Conservation (phyloP, 2,329 filamentous ascomycete species). For the Ilyonectria robusta region DNA sequence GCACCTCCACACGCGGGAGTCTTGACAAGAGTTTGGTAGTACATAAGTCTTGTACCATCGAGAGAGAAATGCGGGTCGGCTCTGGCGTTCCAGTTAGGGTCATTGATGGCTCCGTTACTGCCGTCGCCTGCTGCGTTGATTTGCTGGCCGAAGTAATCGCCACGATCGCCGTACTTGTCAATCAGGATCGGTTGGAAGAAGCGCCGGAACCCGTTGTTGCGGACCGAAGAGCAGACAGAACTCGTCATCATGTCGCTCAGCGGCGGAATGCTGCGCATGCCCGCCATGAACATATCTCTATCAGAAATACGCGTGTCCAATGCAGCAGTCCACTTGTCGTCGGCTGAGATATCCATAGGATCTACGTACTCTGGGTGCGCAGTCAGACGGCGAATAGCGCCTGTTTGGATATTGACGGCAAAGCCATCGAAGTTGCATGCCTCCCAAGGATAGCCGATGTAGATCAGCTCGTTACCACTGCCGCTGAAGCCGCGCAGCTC, state of each 20-base stretch:
- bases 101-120: constrained; percentile 56
- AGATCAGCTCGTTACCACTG: constrained; percentile 57
- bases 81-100: constrained; percentile 63
- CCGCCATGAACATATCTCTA: constrained; percentile 57
- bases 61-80: constrained; percentile 60
- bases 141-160: constrained; percentile 59
- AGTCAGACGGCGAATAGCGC: constrained; percentile 58
- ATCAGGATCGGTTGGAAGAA: constrained; percentile 63
- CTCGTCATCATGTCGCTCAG: constrained; percentile 54
- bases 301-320: constrained; percentile 60
- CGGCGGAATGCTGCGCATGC: constrained; percentile 59
- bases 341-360: constrained; percentile 58
- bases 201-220: constrained; percentile 61
- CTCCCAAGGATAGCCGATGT: constrained; percentile 57
- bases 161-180: constrained; percentile 61
- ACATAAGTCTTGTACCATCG: constrained; percentile 60
- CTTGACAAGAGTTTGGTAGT: constrained; percentile 52
- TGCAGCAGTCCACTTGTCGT: constrained; percentile 58
- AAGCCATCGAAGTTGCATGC: constrained; percentile 62
- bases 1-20: constrained; percentile 59
- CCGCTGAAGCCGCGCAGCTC: constrained; percentile 62
- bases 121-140: constrained; percentile 58
- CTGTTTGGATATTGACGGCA: constrained; percentile 57
- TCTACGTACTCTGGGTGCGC: constrained; percentile 62
- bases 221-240: constrained; percentile 54